A percentile compares a stretch with the other conserved stretches of the same genome.
Conservation (phyloP, 306 rosid genomes). For the Ammopiptanthus mongolicus region DNA sequence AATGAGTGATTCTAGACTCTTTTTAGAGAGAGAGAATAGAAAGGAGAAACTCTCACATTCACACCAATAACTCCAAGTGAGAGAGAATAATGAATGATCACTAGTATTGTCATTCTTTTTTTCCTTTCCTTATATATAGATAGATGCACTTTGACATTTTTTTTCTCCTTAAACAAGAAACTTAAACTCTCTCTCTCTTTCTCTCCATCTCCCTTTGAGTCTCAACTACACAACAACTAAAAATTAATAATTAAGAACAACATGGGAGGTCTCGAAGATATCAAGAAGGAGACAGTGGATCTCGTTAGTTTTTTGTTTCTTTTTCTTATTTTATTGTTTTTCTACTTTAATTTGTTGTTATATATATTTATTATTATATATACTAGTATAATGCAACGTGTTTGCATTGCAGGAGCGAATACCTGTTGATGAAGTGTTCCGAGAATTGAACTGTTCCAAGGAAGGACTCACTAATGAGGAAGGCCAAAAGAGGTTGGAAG, state of each 20-base stretch:
- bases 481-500: constrained; percentile 54
- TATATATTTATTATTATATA: neutral
- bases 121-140: neutral
- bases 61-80: neutral
- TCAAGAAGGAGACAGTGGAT: constrained; percentile 74
- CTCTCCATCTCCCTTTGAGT: neutral
- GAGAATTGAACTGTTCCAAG: constrained; percentile 64
- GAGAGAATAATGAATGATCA: neutral
- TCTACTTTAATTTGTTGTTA: neutral
- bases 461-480: constrained; percentile 73
- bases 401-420: constrained; percentile 53
- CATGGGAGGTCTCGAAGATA: constrained; percentile 54
- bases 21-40: neutral
- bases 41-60: constrained; percentile 18
- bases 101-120: neutral
- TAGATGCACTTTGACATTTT: neutral
- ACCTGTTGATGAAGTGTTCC: constrained; percentile 77
- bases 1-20: constrained; percentile 35
- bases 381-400: neutral
- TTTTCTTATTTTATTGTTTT: too few relatives aligned
- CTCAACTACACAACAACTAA: neutral
- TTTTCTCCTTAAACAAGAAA: neutral
- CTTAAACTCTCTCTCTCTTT: too few relatives aligned
- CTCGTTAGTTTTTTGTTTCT: constrained; percentile 38
- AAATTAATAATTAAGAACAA: neutral